Base-by-base conservation (phyloP, 2,329 filamentous ascomycete genomes). In the Sclerotinia trifoliorum region DNA sequence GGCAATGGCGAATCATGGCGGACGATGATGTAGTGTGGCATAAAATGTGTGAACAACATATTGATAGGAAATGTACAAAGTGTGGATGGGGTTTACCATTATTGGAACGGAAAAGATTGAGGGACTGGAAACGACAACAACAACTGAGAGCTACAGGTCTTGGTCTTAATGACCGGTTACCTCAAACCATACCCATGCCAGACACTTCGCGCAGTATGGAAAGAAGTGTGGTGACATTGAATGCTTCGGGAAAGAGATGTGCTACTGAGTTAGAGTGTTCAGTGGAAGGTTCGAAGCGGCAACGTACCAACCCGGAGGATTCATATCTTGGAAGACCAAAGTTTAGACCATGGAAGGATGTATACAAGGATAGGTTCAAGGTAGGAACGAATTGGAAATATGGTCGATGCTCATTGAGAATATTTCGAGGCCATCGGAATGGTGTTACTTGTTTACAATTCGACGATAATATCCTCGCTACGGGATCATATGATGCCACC, bases 1-100 rank as follows among this genome's bases (percentile, higher is more conserved):
- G 89, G 69, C 86, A 90, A 74, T 99, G 95, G 95, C 86, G 92
- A 71, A 87, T 87, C 68, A 82, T 99, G 52, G 94, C 95, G n/a
- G 95, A 98, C 75, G 94, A 97, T 77, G 94, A 99, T 78, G 91
- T 96, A 11, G 94, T 99, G 5, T 99, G 95, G 95, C 92, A 97
- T 77, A 91, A 90, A 72, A 97, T 98, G 94, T 99, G 95, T 78
- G 93, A 97, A 79, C 94, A 98, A 77, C 94, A 97, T 78, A 96
- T 97, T 74, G 92, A 96, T 78, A 85, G 93, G 70, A 96, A 96
- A 78, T 97, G 94, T 79, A 94, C 89, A 69, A 96, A 95, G 77
- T 99, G 95, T 77, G 94, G 95, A 32, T 98, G 94, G 93, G 95
- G 95, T 2, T 80, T 99, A 70, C 95, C 95, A 21, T 81, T 96